Base-by-base conservation (phyloP, 2,329 filamentous ascomycete species). In the Ophiobolus disseminans region DNA sequence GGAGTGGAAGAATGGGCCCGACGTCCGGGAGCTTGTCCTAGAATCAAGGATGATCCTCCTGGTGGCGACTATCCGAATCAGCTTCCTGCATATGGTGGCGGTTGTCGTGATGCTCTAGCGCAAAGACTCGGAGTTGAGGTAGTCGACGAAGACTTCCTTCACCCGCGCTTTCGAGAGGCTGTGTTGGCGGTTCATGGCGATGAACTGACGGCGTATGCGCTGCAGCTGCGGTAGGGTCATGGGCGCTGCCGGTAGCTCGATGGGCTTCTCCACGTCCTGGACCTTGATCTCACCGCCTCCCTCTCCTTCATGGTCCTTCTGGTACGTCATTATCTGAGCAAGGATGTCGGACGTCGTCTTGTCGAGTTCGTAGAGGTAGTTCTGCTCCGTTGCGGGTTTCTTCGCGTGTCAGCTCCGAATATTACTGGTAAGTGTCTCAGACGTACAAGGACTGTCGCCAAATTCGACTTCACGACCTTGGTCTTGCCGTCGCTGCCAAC, bases 341-440 rank as follows among this genome's bases (percentile, higher is more conserved):
- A 94, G 81, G 22, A 95, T 83, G 44, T 88, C 87, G 60, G 91
- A 90, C 6, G 90, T 93, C 67, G 86, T 86, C 55, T 84, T 84
- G 72, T 95, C 90, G 19, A 95, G 79, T 50, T 90, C 81, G 69
- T 94, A 91, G 42, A 95, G 79, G 69, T 91, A 92, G 66, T 92
- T 88, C 46, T 82, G 78, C 64, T 81, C 80, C 0, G 67, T 86
- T 69, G 75, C 85, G 63, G 68, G 86, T 79, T 78, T 90, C 73
- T 79, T 43, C 13, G 26, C 7, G 10, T 10, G 26, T 61, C 20
- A 57, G 50, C 23, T 10, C n/a, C n/a, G 6, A n/a, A 16, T 11
- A 17, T 35, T 6, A 19, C 20, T 2, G 25, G 14, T 4, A 5
- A 21, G 8, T 16, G 16, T 42, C 21, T 2, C 11, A 35, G 42